Evolutionary conservation across 2,329 filamentous ascomycete species (phyloP).

Genomic region (Sordariomycetes sp.): DNA sequence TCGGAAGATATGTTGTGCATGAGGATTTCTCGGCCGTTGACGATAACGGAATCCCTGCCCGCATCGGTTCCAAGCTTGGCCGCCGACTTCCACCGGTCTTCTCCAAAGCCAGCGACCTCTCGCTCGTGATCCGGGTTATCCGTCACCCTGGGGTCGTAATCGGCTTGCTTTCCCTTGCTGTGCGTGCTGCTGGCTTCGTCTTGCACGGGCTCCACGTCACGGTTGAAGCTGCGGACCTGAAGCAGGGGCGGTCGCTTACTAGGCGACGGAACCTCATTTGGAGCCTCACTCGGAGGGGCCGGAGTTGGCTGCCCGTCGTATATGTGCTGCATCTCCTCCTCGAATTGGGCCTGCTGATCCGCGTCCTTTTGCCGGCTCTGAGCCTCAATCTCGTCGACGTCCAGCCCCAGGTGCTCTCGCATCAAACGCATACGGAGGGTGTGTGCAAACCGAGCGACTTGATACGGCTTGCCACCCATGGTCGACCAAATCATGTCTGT

Average conservation of each 20-base stretch:
- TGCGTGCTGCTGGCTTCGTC: conserved; percentile 19
- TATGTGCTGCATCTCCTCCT: conserved; percentile 51
- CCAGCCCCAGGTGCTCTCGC: conserved; percentile 92
- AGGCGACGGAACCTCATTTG: neutral
- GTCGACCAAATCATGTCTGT: conserved; percentile 85
- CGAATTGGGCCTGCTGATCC: conserved; percentile 32
- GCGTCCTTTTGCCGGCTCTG: conserved; percentile 61
- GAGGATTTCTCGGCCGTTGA: conserved; percentile 62
- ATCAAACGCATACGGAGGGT: conserved; percentile 87
- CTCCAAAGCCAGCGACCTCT: conserved; percentile 69
- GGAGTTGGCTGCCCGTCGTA: conserved; percentile 40
- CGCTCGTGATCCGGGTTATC: conserved; percentile 53
- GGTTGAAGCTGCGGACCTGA: conserved; percentile 54
- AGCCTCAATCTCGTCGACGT: conserved; percentile 83
- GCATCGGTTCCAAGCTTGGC: conserved; percentile 48
- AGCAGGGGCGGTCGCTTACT: conserved; percentile 5
- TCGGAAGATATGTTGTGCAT: conserved; percentile 52
- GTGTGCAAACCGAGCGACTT: conserved; percentile 85
- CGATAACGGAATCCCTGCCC: conserved; percentile 61
- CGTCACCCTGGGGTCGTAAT: conserved; percentile 30
- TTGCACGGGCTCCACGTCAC: conserved; percentile 47
- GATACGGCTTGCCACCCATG: conserved; percentile 84
- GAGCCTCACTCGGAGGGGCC: neutral
- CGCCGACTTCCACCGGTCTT: conserved; percentile 63
- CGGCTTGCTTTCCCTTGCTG: conserved; percentile 17